phyloP scores from a whole-genome alignment of 2,329 filamentous ascomycete genomes.

The Nigrospora sphaerica region DNA sequence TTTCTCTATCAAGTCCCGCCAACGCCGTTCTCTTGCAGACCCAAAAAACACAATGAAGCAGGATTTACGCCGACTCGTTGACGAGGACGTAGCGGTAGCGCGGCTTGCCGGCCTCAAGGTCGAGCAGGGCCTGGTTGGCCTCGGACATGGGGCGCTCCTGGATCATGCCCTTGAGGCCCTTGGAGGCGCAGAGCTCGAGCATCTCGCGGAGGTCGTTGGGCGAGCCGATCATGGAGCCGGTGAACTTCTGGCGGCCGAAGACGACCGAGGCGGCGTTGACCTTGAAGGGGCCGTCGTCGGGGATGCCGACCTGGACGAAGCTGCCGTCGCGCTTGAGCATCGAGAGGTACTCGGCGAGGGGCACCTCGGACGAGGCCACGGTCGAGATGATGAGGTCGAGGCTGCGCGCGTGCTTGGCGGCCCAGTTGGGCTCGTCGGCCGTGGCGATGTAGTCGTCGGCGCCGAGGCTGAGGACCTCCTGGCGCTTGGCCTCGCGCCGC shows the following conservation, averaged over 20 bases:
- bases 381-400: slow-evolving; percentile 49
- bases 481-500: slow-evolving; percentile 36
- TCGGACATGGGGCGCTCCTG: slow-evolving; percentile 36
- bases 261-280: slow-evolving; percentile 17
- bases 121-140: slow-evolving; percentile 30
- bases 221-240: slow-evolving; percentile 32
- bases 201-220: slow-evolving; percentile 43
- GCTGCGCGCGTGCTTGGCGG: slow-evolving; percentile 34
- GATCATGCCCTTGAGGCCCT: slow-evolving; percentile 42
- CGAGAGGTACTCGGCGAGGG: slow-evolving; percentile 48
- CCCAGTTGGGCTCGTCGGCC: slow-evolving; percentile 44
- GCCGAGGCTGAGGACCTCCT: slow-evolving; percentile 43
- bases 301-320: slow-evolving; percentile 59
- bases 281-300: slow-evolving; percentile 34
- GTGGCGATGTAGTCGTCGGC: slow-evolving; percentile 26
- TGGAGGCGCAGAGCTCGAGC: slow-evolving; percentile 39
- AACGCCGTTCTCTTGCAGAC: too few species aligned
- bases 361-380: slow-evolving; percentile 41
- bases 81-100: slow-evolving; percentile 18
- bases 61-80: slow-evolving; percentile 9
- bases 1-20: too few species aligned
- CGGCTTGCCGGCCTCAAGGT: slow-evolving; percentile 37
- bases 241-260: slow-evolving; percentile 39
- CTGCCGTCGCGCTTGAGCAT: slow-evolving; percentile 49
- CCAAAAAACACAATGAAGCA: too few species aligned